These are phyloP conservation scores for Thalassiosira profunda DNA, from an alignment of 108 stramenopile genomes.

Conservation along the genomic window DNA sequence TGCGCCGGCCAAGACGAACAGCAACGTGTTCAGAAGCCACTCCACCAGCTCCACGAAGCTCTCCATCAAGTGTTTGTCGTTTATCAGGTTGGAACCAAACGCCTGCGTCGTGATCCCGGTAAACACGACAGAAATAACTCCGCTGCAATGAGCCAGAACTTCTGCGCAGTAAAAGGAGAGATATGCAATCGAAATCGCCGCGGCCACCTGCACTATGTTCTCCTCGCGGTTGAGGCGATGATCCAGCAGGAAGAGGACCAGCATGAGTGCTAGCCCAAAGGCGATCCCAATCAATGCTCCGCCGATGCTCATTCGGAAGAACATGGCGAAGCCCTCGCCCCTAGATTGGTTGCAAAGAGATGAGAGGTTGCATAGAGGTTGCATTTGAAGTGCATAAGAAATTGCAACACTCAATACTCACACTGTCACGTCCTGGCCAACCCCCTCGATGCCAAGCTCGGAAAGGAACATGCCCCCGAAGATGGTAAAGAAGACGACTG, in stretches of 20 bases:
- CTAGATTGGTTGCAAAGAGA: too few species aligned
- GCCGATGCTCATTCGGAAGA: constrained; percentile 50
- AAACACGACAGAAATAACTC: constrained; percentile 80
- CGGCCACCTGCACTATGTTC: constrained; percentile 81
- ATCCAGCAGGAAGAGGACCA: constrained; percentile 43
- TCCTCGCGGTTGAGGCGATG: constrained; percentile 68
- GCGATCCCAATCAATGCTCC: constrained; percentile 78
- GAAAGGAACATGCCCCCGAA: constrained; percentile 21
- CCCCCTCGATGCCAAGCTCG: constrained; percentile 21
- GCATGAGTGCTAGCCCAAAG: constrained; percentile 56
- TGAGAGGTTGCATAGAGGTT: too few species aligned
- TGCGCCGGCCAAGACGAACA: constrained; percentile 82
- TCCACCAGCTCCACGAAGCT: constrained; percentile 84
- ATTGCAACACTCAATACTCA: too few species aligned
- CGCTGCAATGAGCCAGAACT: constrained; percentile 59
- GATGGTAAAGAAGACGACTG: constrained; percentile 89
- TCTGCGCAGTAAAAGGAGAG: constrained; percentile 85
- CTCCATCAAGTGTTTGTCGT: constrained; percentile 75
- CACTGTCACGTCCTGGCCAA: constrained; percentile 15
- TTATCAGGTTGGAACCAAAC: constrained; percentile 64
- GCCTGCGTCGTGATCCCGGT: constrained; percentile 71
- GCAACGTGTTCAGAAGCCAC: constrained; percentile 90
- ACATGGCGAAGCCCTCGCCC: constrained; percentile 20
- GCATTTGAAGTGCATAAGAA: too few species aligned
- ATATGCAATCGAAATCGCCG: constrained; percentile 84